A percentile compares a stretch with the other conserved stretches of the same genome.
Conservation (phyloP, 2,329 filamentous ascomycete species). For the Trichophyton mentagrophytes region DNA sequence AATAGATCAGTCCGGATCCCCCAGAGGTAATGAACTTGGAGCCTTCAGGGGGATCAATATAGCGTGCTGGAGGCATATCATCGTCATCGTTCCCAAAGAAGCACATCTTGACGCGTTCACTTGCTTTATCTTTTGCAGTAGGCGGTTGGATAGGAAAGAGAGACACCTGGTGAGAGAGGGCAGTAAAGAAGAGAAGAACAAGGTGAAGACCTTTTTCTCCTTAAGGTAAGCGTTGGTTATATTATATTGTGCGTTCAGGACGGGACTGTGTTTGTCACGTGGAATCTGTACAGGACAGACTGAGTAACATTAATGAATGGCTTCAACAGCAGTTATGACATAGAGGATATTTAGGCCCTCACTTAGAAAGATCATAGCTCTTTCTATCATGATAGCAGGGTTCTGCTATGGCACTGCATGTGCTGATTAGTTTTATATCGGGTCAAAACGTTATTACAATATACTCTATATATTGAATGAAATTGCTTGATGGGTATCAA, state of each 20-base stretch:
- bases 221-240: neutral
- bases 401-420: too few relatives aligned
- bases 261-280: slow-evolving; percentile 1
- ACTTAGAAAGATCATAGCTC: neutral
- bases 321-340: neutral
- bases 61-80: neutral
- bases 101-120: neutral
- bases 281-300: neutral
- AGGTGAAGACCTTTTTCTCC: neutral
- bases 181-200: neutral
- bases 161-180: neutral
- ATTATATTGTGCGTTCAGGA: neutral
- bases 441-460: too few relatives aligned
- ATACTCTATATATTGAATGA: too few relatives aligned
- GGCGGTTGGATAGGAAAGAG: neutral
- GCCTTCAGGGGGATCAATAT: slow-evolving; percentile 5
- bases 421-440: too few relatives aligned
- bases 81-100: neutral
- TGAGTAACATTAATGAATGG: neutral
- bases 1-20: neutral
- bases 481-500: too few relatives aligned
- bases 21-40: neutral
- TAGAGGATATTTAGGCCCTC: neutral
- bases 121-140: neutral
- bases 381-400: too few relatives aligned